Base-by-base conservation (phyloP, 306 rosid species). In the Fragaria nilgerrensis region DNA sequence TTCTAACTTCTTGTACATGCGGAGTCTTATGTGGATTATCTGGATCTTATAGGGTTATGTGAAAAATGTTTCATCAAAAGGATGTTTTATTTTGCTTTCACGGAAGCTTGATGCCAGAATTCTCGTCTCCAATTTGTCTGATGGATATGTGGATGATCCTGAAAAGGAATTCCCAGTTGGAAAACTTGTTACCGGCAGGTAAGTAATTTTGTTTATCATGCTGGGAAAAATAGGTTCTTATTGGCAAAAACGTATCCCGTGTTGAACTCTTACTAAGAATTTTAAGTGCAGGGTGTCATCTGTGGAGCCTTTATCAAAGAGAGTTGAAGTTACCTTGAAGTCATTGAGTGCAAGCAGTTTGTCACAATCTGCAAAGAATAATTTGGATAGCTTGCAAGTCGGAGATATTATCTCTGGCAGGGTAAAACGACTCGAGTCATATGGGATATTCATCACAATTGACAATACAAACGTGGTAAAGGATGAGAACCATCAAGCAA, bases 291-390 rank as follows among this genome's bases (percentile, higher is more conserved):
- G 99, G 97, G 87, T 95, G 70, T 72, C 86, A 77, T 89, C 96
- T 56, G 89, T 88, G 75, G 99, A 95, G 86, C 96, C 91, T 68
- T 87, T 90, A 11, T 95, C 97, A 37, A 89, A 87, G 77, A 91
- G 97, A 77, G 90, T 95, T 75, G 94, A 92, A 90, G 97, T 95
- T 65, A 88, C 97, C 52, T 78, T 95, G 85, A 92, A 80, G 90
- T 83, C 91, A 58, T 72, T 80, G 80, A 74, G 78, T 2, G 81
- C 61, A 66, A 77, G 86, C 79, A 49, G 78, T 43, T 66, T 25
- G 58, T 43, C 78, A 63, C 85, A 81, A 75, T 81, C 87, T 65
- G 91, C 78, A 41, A 87, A 62, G 53, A 56, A 47, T 68, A 91
- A 87, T 81, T 81, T 87, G 61, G 87, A 88, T 78, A 84, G 81